Evolutionary conservation across 306 rosid genomes (phyloP), one percentile per base, ranked within the genome.

Genomic region (Trifolium repens): DNA sequence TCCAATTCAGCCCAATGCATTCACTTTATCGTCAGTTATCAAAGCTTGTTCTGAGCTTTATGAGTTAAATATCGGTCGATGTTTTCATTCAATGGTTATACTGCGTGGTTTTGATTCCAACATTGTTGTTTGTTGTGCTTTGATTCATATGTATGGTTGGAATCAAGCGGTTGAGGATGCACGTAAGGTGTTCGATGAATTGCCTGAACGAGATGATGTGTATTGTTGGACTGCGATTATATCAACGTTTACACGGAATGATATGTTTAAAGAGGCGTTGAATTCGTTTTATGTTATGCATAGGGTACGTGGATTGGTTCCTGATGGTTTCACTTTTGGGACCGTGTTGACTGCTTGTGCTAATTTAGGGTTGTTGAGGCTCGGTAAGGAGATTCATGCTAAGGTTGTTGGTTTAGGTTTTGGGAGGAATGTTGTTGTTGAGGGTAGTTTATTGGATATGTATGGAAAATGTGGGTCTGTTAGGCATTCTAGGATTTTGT

Each of bases 361-460:
- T 70, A 87, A 91, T 77, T 62, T 91, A 78, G 86, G 90, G 82
- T 88, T 90, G 85, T 19, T 87, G 74, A 88, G 82, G 68, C 96
- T 69, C 68, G 98, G 98, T 12, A 84, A 69, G 42, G 83, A 90
- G 82, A 81, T 94, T 61, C 98, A 94, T 74, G 86, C 84, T 3
- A 91, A 81, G 77, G 89, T 89, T 52, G 57, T 94, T 68, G 65
- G 85, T 0, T 76, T 82, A 35, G 96, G 94, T 32, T 72, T 84
- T 30, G 53, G 78, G 32, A 96, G 93, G 1, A 85, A 91, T 71
- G 96, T 94, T 76, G 84, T 94, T 64, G 96, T 91, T 13, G 96
- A 87, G 82, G 91, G 98, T 65, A 94, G 98, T 76, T 80, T 91
- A 53, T 87, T 94, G 75, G 98, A 94, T 60, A 91, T 94, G 97